Evolutionary conservation across 257 asterid genomes (phyloP).

Genomic region (Nicotiana knightiana): DNA sequence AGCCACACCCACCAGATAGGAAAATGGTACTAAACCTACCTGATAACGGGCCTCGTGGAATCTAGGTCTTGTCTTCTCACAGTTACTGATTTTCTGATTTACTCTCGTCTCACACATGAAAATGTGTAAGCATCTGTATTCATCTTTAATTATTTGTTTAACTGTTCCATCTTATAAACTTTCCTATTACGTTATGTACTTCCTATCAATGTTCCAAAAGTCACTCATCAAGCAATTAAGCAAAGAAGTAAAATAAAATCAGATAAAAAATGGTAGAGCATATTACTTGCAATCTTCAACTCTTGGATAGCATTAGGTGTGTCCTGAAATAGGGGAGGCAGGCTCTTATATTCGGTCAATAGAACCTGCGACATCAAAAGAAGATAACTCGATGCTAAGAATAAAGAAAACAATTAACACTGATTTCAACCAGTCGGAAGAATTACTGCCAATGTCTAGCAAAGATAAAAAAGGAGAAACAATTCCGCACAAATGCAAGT

Average conservation of each 20-base stretch:
- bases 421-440: background rate
- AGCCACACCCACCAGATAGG: no score
- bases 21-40: no score
- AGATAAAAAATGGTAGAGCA: background rate
- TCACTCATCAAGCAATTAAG: background rate
- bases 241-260: background rate
- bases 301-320: slow-evolving; percentile 32
- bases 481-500: background rate
- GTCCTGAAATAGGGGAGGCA: slow-evolving; percentile 41
- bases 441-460: background rate
- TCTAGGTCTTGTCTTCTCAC: background rate
- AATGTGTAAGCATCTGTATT: background rate
- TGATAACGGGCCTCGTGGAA: background rate
- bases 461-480: no score
- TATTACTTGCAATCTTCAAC: slow-evolving; percentile 40
- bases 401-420: background rate
- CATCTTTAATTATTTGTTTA: no score
- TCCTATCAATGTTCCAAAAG: background rate
- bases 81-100: background rate
- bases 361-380: slow-evolving; percentile 23
- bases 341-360: slow-evolving; percentile 37
- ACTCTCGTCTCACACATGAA: background rate
- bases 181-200: background rate
- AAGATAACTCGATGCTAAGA: background rate
- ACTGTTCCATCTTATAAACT: background rate